Base-by-base conservation (phyloP, 805 yeast genomes). In the Starmerella sp. region DNA sequence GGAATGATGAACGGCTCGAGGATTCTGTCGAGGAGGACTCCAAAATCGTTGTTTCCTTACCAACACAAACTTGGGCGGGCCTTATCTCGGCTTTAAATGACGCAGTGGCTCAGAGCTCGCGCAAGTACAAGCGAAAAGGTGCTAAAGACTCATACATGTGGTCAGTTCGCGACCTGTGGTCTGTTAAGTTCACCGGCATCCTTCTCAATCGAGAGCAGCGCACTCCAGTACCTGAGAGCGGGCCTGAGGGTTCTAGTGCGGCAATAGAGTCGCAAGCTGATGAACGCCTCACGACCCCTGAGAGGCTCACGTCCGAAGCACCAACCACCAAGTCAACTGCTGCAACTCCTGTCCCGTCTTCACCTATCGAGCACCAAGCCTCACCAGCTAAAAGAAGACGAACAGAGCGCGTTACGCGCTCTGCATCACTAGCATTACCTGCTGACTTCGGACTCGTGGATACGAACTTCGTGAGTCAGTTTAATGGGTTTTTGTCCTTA, bases 391-490 rank as follows among this genome's bases (percentile, higher is more conserved):
- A 46, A 15, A 14, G 34, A 9, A 45, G 56, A 48, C 53, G 62
- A 3, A 50, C 45, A 5, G 62, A 56, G 4, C 29, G 62, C 1
- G 50, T 53, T 7, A 57, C 55, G n/a, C 46, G 62, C 2, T 55
- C 59, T 5, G 45, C 51, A 10, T 46, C 49, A 1, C 51, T 59
- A 4, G 60, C 59, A 4, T 37, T 59, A 3, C 62, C 62, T 2
- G 61, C 58, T 2, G 62, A 59, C 51, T 59, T 59, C 29, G 62
- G 62, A 6, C 48, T 54, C 10, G n/a, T 32, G 5, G 62, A 59
- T 22, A 47, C 48, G 4, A 35, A 31, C 10, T 59, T 59, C 39
- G 50, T 45, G 5, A 6, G 41, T 11, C 59, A 59, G 41, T 49
- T 58, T 51, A 59, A 55, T n/a, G 53, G 54, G 14, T 59, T 55